phyloP scores from a whole-genome alignment of 2,329 filamentous ascomycete genomes.

The Aspergillus tubingensis region DNA sequence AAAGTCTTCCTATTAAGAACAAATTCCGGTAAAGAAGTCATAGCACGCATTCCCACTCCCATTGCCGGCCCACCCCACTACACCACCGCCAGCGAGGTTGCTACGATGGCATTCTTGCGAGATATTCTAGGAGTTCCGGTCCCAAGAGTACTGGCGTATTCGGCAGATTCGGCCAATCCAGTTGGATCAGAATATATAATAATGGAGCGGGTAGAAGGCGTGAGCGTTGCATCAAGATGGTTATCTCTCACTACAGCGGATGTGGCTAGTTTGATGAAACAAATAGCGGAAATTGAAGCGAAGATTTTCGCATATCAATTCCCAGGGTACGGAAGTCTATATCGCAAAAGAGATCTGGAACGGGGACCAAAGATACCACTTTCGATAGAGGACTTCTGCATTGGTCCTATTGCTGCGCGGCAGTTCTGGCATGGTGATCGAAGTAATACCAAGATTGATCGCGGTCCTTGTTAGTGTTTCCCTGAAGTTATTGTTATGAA shows the following conservation, averaged over 20 bases:
- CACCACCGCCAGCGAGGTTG: slow-evolving; percentile 32
- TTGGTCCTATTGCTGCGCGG: slow-evolving; percentile 30
- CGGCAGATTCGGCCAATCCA: slow-evolving; percentile 36
- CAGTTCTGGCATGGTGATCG: slow-evolving; percentile 35
- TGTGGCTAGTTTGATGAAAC: slow-evolving; percentile 27
- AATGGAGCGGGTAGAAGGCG: slow-evolving; percentile 44
- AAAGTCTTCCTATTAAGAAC: slow-evolving; percentile 30
- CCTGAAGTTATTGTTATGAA: too few relatives aligned
- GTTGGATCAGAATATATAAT: slow-evolving; percentile 47
- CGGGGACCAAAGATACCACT: slow-evolving; percentile 20
- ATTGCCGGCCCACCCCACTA: slow-evolving; percentile 30
- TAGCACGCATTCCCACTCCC: slow-evolving; percentile 32
- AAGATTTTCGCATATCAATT: slow-evolving; percentile 31
- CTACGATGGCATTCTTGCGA: slow-evolving; percentile 30
- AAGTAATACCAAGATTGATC: slow-evolving; percentile 24
- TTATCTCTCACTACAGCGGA: slow-evolving; percentile 28
- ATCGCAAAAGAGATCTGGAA: slow-evolving; percentile 26
- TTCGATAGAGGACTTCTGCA: slow-evolving; percentile 24
- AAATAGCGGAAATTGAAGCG: slow-evolving; percentile 29
- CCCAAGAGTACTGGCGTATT: slow-evolving; percentile 41
- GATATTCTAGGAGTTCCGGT: slow-evolving; percentile 36
- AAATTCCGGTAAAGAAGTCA: slow-evolving; percentile 26
- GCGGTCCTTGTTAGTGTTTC: slow-evolving; percentile 26
- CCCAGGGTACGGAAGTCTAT: slow-evolving; percentile 32
- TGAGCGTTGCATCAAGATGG: slow-evolving; percentile 31